These are phyloP conservation scores for Endotrypanum monterogeii DNA, from an alignment of 208 protist species.

Conservation along the genomic window DNA sequence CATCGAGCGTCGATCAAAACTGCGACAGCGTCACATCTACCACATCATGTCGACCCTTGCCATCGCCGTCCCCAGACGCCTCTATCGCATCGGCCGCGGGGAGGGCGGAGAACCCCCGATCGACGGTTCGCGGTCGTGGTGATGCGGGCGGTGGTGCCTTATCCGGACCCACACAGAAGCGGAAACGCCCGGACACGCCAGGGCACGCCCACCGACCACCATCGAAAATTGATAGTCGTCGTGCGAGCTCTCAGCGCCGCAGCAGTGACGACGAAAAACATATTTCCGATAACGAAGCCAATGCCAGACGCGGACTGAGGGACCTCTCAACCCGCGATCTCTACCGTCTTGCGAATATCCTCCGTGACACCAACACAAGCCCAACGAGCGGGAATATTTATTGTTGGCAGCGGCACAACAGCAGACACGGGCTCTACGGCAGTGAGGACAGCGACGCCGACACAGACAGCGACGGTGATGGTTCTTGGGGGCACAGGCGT, in stretches of 20 bases:
- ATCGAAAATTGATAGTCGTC: background rate
- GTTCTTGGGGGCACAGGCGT: conserved; percentile 4
- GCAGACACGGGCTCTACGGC: background rate
- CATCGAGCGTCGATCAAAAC: conserved; percentile 13
- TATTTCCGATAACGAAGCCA: background rate
- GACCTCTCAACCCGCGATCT: conserved; percentile 24
- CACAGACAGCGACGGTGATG: conserved; percentile 2
- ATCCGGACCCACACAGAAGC: background rate
- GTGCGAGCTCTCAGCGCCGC: background rate
- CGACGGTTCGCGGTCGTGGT: background rate
- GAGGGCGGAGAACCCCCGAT: background rate
- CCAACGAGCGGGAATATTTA: background rate
- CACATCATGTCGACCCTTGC: background rate
- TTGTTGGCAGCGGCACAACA: background rate
- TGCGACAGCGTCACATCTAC: conserved; percentile 20
- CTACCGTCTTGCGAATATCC: conserved; percentile 21
- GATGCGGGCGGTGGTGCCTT: background rate
- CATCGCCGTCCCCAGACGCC: background rate
- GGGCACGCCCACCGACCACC: background rate
- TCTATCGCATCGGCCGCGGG: no score
- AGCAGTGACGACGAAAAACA: background rate
- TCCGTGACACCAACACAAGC: conserved; percentile 12
- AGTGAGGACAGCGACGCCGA: background rate
- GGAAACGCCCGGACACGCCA: background rate
- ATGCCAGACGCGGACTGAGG: background rate